These are phyloP conservation scores for Boletus rubropictus DNA, from an alignment of 768 basidiomycete species.

Conservation along the genomic window DNA sequence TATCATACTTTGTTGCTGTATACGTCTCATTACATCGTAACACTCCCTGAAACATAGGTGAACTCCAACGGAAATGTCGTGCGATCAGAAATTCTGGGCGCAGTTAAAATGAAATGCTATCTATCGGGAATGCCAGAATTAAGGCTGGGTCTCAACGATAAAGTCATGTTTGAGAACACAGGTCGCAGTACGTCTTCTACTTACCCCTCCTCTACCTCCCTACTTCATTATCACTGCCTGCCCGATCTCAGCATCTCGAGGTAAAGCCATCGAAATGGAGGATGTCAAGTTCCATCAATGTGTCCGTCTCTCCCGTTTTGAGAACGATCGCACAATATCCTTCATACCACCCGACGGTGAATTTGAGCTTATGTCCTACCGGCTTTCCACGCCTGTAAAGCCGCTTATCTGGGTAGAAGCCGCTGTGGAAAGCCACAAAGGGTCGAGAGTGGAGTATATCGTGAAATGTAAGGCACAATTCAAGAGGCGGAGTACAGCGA, in stretches of 20 bases:
- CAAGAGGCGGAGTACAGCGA: slow-evolving; percentile 92
- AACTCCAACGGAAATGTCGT: slow-evolving; percentile 97
- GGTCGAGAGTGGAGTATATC: slow-evolving; percentile 92
- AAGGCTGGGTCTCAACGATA: slow-evolving; percentile 92
- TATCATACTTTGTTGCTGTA: not conserved
- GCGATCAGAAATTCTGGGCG: slow-evolving; percentile 95
- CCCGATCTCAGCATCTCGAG: slow-evolving; percentile 43
- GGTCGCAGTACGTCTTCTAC: slow-evolving; percentile 68
- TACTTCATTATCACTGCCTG: not conserved
- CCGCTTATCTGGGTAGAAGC: slow-evolving; percentile 95
- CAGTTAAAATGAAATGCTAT: slow-evolving; percentile 99
- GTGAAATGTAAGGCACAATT: slow-evolving; percentile 97
- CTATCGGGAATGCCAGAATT: slow-evolving; percentile 99
- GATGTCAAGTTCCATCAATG: slow-evolving; percentile 99
- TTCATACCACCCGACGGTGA: slow-evolving; percentile 99
- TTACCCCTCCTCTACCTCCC: not conserved
- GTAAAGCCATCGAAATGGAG: slow-evolving; percentile 99
- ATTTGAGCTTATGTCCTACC: slow-evolving; percentile 97
- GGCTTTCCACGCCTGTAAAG: slow-evolving; percentile 94
- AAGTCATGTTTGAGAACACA: slow-evolving; percentile 98
- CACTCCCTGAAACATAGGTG: slow-evolving; percentile 48
- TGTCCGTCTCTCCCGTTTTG: slow-evolving; percentile 92
- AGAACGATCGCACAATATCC: slow-evolving; percentile 97
- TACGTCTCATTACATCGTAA: too few relatives aligned
- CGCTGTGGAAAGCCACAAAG: slow-evolving; percentile 88